phyloP scores from a whole-genome alignment of 1,284 basidiomycete species.

The Rhodotorula sp. region DNA sequence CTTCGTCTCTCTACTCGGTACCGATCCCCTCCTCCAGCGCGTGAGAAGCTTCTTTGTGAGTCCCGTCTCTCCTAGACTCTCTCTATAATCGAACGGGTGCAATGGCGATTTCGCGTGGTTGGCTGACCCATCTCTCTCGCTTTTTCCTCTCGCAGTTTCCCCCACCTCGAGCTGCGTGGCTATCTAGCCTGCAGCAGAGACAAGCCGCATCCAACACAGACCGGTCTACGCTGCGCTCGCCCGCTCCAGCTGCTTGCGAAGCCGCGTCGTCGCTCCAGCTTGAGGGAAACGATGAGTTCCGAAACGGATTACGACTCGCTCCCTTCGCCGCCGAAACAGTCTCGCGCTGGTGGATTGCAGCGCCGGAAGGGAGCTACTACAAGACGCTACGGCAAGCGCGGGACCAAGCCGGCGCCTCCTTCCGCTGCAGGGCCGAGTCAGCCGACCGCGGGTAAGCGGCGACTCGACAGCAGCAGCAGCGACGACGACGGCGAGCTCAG shows the following conservation, averaged over 20 bases:
- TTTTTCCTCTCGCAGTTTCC: no score
- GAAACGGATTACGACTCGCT: conserved; percentile 21
- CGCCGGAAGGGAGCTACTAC: neutral
- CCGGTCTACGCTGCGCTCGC: neutral
- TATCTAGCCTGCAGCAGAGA: no score
- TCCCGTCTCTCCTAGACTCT: no score
- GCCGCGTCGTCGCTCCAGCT: neutral
- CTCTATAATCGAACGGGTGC: no score
- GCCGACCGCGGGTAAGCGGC: neutral
- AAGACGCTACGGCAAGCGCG: conserved; percentile 6
- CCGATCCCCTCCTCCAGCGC: no score
- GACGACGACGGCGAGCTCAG: neutral
- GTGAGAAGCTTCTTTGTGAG: no score
- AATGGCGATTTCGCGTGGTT: no score
- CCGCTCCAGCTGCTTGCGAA: neutral
- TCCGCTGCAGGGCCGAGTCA: neutral
- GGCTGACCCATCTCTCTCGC: no score
- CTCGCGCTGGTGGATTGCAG: neutral
- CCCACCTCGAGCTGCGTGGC: no score
- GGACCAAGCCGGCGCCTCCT: neutral
- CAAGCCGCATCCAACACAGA: no score
- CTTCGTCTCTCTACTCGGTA: no score
- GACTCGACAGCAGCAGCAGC: neutral
- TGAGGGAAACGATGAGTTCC: neutral
- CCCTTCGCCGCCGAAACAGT: conserved; percentile 1